phyloP scores from a whole-genome alignment of 345 rosid species.

The Aurinia saxatilis region DNA sequence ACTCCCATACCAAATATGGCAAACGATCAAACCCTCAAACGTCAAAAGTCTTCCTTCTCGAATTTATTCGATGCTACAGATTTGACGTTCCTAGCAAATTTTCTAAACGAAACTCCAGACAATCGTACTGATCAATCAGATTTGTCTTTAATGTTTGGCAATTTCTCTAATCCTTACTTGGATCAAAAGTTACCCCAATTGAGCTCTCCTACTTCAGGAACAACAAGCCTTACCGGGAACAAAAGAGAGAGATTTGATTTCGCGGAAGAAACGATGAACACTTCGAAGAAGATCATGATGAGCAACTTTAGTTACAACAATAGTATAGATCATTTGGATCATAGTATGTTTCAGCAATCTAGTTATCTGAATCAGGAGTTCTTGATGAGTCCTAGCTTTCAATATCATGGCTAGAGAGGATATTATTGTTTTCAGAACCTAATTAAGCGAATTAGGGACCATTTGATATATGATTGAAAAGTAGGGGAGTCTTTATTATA shows the following conservation, averaged over 20 bases:
- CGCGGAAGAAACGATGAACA: constrained; percentile 34
- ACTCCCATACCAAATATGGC: constrained; percentile 29
- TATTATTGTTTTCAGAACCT: constrained; percentile 2
- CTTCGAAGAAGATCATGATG: constrained; percentile 40
- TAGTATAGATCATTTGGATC: constrained; percentile 33
- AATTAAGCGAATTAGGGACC: constrained; percentile 8
- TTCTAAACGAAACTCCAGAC: constrained; percentile 48
- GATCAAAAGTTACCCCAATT: constrained; percentile 48
- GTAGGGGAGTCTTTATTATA: constrained; percentile 7
- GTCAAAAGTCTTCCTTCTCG: constrained; percentile 69
- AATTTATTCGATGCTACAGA: constrained; percentile 73
- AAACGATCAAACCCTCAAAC: constrained; percentile 31
- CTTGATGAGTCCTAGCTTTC: constrained; percentile 45
- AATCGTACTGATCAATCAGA: constrained; percentile 27
- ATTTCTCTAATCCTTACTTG: constrained; percentile 28
- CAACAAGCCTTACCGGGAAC: constrained; percentile 28
- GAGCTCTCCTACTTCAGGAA: constrained; percentile 34
- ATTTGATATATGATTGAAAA: constrained; percentile 11
- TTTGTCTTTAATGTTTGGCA: constrained; percentile 19
- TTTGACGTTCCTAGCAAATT: constrained; percentile 46
- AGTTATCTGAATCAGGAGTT: constrained; percentile 42
- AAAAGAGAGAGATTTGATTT: constrained; percentile 43
- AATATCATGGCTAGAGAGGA: constrained; percentile 40
- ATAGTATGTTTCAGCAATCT: constrained; percentile 17
- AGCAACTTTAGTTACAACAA: constrained; percentile 44